phyloP scores from a whole-genome alignment of 805 yeast genomes.

The Candida ortonii region DNA sequence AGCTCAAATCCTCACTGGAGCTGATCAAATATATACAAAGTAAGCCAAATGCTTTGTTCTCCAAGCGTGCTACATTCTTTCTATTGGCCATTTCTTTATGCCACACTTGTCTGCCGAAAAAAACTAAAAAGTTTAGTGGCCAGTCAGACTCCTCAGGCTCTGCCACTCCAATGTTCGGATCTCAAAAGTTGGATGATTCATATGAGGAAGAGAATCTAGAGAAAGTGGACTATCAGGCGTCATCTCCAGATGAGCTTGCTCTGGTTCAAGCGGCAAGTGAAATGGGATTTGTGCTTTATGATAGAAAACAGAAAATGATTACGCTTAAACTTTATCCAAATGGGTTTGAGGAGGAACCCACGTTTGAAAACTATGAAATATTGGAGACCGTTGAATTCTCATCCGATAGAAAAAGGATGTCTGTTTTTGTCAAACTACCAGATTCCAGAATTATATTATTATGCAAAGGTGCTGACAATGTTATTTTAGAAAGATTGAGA shows the following conservation, averaged over 20 bases:
- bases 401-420: conserved; percentile 90
- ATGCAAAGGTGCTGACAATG: conserved; percentile 95
- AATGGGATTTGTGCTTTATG: conserved; percentile 82
- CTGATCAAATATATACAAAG: conserved; percentile 67
- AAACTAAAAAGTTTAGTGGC: conserved; percentile 20
- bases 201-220: conserved; percentile 50
- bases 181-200: conserved; percentile 16
- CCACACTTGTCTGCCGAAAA: conserved; percentile 83
- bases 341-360: conserved; percentile 68
- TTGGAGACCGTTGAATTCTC: conserved; percentile 83
- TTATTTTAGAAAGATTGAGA: conserved; percentile 72
- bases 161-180: neutral
- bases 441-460: conserved; percentile 70
- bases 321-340: conserved; percentile 77
- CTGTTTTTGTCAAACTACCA: conserved; percentile 76
- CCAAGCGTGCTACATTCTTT: conserved; percentile 75
- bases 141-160: conserved; percentile 25
- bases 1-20: conserved; percentile 57
- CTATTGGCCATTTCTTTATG: conserved; percentile 81
- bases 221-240: conserved; percentile 90
- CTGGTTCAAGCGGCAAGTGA: conserved; percentile 93
- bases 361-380: conserved; percentile 66
- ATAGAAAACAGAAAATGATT: conserved; percentile 57
- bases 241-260: conserved; percentile 97
- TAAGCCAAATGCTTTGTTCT: conserved; percentile 66